These are phyloP conservation scores for Sutorius australiensis DNA, from an alignment of 768 basidiomycete species.

Conservation along the genomic window DNA sequence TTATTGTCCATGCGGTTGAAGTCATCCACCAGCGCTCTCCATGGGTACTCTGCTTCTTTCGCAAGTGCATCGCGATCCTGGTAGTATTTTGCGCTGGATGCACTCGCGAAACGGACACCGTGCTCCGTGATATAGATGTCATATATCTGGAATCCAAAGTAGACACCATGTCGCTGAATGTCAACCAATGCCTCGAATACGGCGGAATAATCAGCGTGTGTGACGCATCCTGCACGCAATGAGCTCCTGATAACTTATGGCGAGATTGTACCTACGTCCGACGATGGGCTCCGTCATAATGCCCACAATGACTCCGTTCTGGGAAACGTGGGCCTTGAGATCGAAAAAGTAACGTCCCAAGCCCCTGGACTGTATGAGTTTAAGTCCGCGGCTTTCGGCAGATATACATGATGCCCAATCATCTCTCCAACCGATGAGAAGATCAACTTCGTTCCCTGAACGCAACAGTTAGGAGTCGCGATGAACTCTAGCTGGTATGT, in stretches of 20 bases:
- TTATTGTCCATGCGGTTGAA: constrained; percentile 16
- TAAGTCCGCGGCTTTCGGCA: constrained; percentile 27
- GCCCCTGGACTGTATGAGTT: constrained; percentile 27
- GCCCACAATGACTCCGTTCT: constrained; percentile 29
- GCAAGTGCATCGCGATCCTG: constrained; percentile 27
- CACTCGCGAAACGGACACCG: constrained; percentile 28
- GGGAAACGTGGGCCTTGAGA: constrained; percentile 28
- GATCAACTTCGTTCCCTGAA: constrained; percentile 27
- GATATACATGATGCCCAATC: constrained; percentile 23
- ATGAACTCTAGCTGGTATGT: not conserved
- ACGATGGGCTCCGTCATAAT: constrained; percentile 29
- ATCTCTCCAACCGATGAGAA: constrained; percentile 27
- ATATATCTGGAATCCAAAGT: constrained; percentile 12
- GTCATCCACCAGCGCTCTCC: constrained; percentile 17
- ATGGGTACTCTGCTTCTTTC: constrained; percentile 11
- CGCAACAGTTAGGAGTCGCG: not conserved
- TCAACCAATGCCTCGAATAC: constrained; percentile 31
- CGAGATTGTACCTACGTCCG: constrained; percentile 21
- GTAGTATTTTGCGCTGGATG: constrained; percentile 16
- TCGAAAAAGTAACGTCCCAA: constrained; percentile 29
- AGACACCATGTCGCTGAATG: constrained; percentile 29
- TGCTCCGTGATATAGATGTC: constrained; percentile 29
- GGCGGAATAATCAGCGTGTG: constrained; percentile 23
- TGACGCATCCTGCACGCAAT: constrained; percentile 19
- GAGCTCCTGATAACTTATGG: not conserved